Percentiles rank a stretch among this genome's conserved stretches.
These are phyloP conservation scores for Scenedesmus sp. DNA, from an alignment of 163 green algal species.

Conservation along the genomic window DNA sequence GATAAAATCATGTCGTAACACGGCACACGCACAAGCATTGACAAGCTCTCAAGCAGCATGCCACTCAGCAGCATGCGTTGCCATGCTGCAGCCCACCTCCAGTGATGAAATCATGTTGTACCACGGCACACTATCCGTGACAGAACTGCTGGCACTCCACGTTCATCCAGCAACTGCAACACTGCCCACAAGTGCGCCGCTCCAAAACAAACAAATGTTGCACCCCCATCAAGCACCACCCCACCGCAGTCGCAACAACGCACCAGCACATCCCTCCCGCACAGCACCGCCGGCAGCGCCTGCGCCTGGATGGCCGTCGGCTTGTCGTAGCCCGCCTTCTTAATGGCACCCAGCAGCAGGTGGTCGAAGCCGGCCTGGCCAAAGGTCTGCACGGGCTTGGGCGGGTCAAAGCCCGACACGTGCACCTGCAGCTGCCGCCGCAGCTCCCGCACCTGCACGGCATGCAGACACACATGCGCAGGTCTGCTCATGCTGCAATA, in stretches of 20 bases:
- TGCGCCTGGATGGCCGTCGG: slow-evolving; percentile 77
- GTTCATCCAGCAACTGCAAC: no score
- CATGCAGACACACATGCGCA: not conserved
- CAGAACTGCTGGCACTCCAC: no score
- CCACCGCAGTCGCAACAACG: no score
- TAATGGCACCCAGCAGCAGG: slow-evolving; percentile 78
- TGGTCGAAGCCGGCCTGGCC: slow-evolving; percentile 84
- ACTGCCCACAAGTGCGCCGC: no score
- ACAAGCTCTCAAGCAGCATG: no score
- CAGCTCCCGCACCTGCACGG: slow-evolving; percentile 64
- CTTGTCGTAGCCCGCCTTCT: slow-evolving; percentile 73
- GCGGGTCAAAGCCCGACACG: slow-evolving; percentile 81
- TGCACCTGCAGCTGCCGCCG: slow-evolving; percentile 75
- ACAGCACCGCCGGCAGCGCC: slow-evolving; percentile 73
- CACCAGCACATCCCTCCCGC: slow-evolving; percentile 73
- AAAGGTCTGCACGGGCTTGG: slow-evolving; percentile 82
- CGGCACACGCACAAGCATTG: not conserved
- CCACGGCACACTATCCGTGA: no score
- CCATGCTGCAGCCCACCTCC: no score
- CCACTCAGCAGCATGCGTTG: no score
- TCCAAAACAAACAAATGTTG: not conserved
- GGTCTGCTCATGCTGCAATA: no score
- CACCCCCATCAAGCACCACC: not conserved
- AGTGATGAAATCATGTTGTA: no score
- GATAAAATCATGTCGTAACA: no score